Base-by-base conservation (phyloP, 495 filamentous ascomycete genomes). In the Patellaria atrata region DNA sequence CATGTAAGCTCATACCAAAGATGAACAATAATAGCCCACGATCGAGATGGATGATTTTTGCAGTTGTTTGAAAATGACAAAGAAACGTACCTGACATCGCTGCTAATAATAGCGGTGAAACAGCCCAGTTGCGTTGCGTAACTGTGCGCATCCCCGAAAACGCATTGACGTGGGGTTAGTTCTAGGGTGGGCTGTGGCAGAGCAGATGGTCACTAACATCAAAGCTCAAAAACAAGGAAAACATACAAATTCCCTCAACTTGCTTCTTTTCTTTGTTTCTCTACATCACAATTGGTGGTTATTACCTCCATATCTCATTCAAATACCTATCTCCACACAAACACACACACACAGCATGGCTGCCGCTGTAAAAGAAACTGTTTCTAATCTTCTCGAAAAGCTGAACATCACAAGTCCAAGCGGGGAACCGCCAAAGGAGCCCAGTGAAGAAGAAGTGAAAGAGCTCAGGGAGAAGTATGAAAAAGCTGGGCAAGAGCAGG, bases 401-500 rank as follows among this genome's bases (percentile, higher is more conserved):
- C 43, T 75, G 33, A 57, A 71, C 29, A 56, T 66, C 38, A 53
- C 62, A 34, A 37, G 44, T 15, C 60, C 62, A 31, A 28, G 51
- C 2, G 48, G 35, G 19, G 41, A 38, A 17, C 53, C 63, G 21
- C 65, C 65, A 40, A 63, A 69, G 44, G 72, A 81, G 50, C 87
- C 86, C 34, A 72, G 75, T 5, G 52, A 69, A 21, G 70, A 78
- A 44, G 71, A 92, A 51, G 59, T 91, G 43, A 64, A 83, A 30
- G 60, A 73, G 45, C 72, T 99, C 15, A 70, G 70, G 57, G 59
- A 76, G 37, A 80, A 80, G 50, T 99, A 92, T 60, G 66, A 68
- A 27, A 62, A 73, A 27, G 82, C 82, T 32, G 70, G 67, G 13
- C 89, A 99, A 61, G 80, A 74, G 23, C 89, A 99, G 27, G 82